Evolutionary conservation across 2,329 filamentous ascomycete species (phyloP).

Genomic region (Ceratocystis ficicola): DNA sequence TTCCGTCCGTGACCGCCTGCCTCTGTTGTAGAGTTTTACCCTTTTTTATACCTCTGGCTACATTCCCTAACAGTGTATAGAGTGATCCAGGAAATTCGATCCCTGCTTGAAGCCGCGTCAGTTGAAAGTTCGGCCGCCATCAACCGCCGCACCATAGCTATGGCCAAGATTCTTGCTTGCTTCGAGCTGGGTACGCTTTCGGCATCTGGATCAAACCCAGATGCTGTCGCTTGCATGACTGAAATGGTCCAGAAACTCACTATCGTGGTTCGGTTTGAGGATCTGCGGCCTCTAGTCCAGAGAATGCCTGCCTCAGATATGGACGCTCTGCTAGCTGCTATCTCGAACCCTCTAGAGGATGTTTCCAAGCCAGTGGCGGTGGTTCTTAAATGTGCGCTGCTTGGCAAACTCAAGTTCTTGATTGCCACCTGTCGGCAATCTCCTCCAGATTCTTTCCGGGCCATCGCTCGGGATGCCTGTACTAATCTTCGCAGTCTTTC

Average conservation of each 20-base stretch:
- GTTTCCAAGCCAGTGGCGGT: slow-evolving; percentile 26
- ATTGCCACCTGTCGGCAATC: slow-evolving; percentile 39
- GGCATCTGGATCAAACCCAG: background rate
- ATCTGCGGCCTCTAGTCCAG: slow-evolving; percentile 19
- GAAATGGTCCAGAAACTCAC: slow-evolving; percentile 21
- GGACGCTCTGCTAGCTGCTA: slow-evolving; percentile 26
- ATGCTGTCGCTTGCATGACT: slow-evolving; percentile 15
- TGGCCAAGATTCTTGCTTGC: slow-evolving; percentile 32
- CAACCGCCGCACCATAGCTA: slow-evolving; percentile 32
- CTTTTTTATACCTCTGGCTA: no score
- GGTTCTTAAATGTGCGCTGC: slow-evolving; percentile 15
- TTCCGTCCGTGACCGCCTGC: no score
- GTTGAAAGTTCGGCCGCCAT: slow-evolving; percentile 29
- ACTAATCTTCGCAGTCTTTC: slow-evolving; percentile 15
- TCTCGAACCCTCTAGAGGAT: slow-evolving; percentile 31
- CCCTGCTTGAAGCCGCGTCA: slow-evolving; percentile 28
- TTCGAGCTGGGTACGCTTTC: slow-evolving; percentile 28
- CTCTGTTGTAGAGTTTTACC: no score
- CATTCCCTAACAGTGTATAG: background rate
- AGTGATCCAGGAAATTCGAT: slow-evolving; percentile 27
- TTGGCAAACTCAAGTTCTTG: slow-evolving; percentile 26
- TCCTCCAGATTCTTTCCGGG: slow-evolving; percentile 29
- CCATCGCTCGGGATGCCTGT: slow-evolving; percentile 27
- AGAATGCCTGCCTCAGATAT: slow-evolving; percentile 16
- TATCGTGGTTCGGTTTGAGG: slow-evolving; percentile 19